phyloP scores from a whole-genome alignment of 208 protist species.

The Novymonas esmeraldas region DNA sequence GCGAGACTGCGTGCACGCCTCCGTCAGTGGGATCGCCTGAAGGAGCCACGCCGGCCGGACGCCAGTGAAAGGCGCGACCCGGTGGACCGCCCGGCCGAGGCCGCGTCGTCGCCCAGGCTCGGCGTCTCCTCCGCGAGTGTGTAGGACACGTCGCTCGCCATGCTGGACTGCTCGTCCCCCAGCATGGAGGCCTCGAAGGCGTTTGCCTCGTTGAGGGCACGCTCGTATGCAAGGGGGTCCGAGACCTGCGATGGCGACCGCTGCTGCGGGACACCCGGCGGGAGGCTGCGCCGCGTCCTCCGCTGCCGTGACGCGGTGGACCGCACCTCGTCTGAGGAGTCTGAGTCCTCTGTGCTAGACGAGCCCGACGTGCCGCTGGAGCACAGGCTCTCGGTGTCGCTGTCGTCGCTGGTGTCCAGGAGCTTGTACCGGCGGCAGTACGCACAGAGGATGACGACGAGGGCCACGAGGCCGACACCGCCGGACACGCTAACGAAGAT shows the following conservation, averaged over 20 bases:
- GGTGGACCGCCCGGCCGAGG: no score
- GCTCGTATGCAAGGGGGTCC: not conserved
- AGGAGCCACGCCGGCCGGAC: not conserved
- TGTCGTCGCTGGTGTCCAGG: slow-evolving; percentile 26
- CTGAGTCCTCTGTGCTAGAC: not conserved
- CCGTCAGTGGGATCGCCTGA: not conserved
- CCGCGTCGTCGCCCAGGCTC: not conserved
- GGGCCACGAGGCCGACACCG: slow-evolving; percentile 10
- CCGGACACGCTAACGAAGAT: slow-evolving; percentile 22
- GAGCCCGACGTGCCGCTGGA: not conserved
- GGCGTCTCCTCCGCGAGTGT: not conserved
- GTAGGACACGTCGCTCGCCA: not conserved
- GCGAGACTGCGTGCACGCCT: not conserved
- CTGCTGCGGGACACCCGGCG: no score
- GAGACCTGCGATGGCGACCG: no score
- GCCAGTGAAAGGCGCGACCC: slow-evolving; percentile 1
- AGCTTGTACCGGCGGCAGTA: slow-evolving; percentile 28
- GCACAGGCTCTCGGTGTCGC: slow-evolving; percentile 16
- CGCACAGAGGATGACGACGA: slow-evolving; percentile 9
- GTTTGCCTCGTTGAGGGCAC: not conserved
- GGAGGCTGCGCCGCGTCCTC: no score
- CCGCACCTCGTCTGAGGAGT: not conserved
- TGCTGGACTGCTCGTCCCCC: not conserved
- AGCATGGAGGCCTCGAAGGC: not conserved
- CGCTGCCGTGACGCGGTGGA: not conserved